Percentiles rank a stretch among this genome's conserved stretches.
phyloP scores from a whole-genome alignment of 73 alveolate genomes.

The Blepharisma stoltei region DNA sequence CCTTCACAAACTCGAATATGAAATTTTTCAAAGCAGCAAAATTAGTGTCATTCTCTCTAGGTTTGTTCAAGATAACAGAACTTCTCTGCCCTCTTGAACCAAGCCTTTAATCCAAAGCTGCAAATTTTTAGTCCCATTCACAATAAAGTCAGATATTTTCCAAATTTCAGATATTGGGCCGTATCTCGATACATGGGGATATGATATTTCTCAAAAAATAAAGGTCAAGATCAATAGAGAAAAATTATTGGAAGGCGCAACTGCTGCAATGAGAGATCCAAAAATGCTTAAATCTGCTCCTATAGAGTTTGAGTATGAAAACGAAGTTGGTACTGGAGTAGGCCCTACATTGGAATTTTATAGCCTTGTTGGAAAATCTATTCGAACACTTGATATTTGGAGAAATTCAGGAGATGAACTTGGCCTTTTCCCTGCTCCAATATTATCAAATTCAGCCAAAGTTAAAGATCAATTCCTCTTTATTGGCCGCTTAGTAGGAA shows the following conservation, averaged over 20 bases:
- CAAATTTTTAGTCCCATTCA: not conserved
- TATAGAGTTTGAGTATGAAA: constrained; percentile 21
- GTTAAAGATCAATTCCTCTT: constrained; percentile 58
- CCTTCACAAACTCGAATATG: not conserved
- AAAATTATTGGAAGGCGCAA: not conserved
- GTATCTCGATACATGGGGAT: not conserved
- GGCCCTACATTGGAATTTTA: constrained; percentile 31
- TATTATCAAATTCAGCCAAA: constrained; percentile 57
- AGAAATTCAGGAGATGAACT: constrained; percentile 19
- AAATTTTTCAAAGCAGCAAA: not conserved
- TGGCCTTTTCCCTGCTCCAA: constrained; percentile 29
- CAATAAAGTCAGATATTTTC: not conserved
- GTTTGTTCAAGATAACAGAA: not conserved
- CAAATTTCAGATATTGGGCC: not conserved
- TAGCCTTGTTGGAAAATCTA: not conserved
- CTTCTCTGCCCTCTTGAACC: not conserved
- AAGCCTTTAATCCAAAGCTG: not conserved
- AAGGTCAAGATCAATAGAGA: not conserved
- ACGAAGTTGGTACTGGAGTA: constrained; percentile 31
- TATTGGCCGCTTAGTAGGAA: constrained; percentile 74
- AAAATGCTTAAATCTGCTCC: not conserved
- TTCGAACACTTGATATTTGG: constrained; percentile 22
- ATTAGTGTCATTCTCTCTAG: not conserved
- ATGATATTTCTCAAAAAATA: not conserved
- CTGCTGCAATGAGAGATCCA: not conserved